phyloP scores from a whole-genome alignment of 1,139 yeast species.

The Kurtzmaniella quercitrusa region DNA sequence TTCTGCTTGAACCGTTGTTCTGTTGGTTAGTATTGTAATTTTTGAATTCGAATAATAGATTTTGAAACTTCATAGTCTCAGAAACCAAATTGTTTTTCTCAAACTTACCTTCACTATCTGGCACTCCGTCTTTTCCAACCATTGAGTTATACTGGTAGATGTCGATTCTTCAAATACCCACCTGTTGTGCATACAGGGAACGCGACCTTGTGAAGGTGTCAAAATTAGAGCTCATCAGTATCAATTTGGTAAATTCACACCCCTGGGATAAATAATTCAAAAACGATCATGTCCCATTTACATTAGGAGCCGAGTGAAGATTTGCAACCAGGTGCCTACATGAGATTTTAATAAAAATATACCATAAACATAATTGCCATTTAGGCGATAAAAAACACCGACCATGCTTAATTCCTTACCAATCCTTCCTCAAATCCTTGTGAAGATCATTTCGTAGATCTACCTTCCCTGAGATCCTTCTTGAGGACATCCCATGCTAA shows the following conservation, averaged over 20 bases:
- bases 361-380: not conserved
- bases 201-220: not conserved
- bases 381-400: not conserved
- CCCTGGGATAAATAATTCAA: not conserved
- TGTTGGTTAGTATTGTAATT: constrained; percentile 8
- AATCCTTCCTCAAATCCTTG: not conserved
- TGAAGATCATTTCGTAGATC: too few relatives aligned
- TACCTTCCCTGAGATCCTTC: too few relatives aligned
- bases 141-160: not conserved
- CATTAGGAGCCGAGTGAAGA: too few relatives aligned
- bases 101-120: constrained; percentile 42
- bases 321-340: not conserved
- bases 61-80: not conserved
- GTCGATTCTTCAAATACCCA: not conserved
- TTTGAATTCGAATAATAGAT: not conserved
- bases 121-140: constrained; percentile 26
- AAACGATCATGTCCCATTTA: too few relatives aligned
- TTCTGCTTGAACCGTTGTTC: constrained; percentile 52
- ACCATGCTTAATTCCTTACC: not conserved
- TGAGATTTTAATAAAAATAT: too few relatives aligned
- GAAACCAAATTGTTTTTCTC: not conserved
- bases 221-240: not conserved
- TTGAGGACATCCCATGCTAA: too few relatives aligned
- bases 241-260: not conserved
- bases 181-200: constrained; percentile 1